Conservation (phyloP, 225 moss, liverwort and hornwort genomes). For the Rhytidiadelphus loreus region DNA sequence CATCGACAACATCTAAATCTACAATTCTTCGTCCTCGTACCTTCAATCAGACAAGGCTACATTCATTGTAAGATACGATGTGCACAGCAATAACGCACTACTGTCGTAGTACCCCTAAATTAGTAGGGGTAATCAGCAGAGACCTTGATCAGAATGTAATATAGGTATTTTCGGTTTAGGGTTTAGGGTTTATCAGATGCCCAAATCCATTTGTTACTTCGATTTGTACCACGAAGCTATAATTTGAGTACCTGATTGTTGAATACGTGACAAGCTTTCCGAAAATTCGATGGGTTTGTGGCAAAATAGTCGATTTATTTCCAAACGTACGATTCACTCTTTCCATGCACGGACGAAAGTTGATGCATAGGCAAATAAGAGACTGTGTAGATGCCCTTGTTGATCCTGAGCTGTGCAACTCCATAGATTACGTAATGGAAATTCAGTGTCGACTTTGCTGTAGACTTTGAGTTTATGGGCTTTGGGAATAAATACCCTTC, state of each 20-base stretch:
- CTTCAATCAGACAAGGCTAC: neutral
- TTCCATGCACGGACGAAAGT: neutral
- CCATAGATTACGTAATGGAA: no score
- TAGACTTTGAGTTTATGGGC: neutral
- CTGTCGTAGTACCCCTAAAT: neutral
- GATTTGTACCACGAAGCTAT: neutral
- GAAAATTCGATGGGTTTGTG: neutral
- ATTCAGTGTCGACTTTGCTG: neutral
- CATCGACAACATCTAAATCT: no score
- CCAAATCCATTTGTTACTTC: neutral
- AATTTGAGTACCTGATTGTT: neutral
- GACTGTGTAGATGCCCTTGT: neutral
- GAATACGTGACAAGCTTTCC: no score
- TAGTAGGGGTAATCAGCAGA: neutral
- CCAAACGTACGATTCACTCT: no score
- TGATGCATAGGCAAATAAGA: neutral
- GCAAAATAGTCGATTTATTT: neutral
- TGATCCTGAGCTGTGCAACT: neutral
- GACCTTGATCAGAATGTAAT: neutral
- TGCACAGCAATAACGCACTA: neutral
- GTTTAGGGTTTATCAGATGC: neutral
- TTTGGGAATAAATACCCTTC: accelerated
- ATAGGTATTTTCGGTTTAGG: neutral
- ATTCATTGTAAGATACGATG: neutral
- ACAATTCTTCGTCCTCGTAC: neutral